These are phyloP conservation scores for Bombardia bombarda DNA, from an alignment of 495 filamentous ascomycete species.

Conservation along the genomic window DNA sequence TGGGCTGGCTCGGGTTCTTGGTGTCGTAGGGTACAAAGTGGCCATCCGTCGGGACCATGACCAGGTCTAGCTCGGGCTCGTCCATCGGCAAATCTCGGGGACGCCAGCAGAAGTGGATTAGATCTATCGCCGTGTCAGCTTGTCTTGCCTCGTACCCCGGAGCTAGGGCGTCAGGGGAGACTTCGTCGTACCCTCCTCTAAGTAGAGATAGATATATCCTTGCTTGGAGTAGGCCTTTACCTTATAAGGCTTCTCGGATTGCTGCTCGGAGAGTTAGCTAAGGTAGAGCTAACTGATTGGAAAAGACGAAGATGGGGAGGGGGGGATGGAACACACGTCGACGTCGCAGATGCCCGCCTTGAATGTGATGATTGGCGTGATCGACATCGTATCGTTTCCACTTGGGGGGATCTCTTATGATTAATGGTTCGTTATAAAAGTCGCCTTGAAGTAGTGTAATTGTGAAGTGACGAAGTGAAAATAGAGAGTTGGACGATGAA, in stretches of 20 bases:
- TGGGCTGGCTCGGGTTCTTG: conserved; percentile 35
- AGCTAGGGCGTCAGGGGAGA: background rate
- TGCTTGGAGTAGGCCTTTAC: conserved; percentile 60
- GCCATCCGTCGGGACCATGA: conserved; percentile 86
- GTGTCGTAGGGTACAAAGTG: conserved; percentile 72
- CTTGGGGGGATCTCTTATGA: background rate
- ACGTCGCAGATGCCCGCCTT: conserved; percentile 90
- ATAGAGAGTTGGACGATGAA: no score
- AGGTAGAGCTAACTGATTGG: conserved; percentile 25
- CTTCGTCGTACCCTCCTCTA: conserved; percentile 65
- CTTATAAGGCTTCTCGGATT: conserved; percentile 51
- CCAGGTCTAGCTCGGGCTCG: conserved; percentile 70
- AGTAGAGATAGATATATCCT: conserved; percentile 90
- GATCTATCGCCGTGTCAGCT: conserved; percentile 43
- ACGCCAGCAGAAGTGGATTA: conserved; percentile 97
- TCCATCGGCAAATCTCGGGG: conserved; percentile 43
- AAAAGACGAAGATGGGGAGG: background rate
- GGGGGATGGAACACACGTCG: conserved; percentile 51
- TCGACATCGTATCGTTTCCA: conserved; percentile 70
- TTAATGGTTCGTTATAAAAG: background rate
- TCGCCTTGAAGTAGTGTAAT: background rate
- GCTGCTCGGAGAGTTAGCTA: conserved; percentile 25
- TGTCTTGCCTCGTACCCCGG: background rate
- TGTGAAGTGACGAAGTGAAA: no score
- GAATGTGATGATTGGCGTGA: conserved; percentile 84